Conservation (phyloP, 768 basidiomycete genomes). For the Guyanaporus albipodus region DNA sequence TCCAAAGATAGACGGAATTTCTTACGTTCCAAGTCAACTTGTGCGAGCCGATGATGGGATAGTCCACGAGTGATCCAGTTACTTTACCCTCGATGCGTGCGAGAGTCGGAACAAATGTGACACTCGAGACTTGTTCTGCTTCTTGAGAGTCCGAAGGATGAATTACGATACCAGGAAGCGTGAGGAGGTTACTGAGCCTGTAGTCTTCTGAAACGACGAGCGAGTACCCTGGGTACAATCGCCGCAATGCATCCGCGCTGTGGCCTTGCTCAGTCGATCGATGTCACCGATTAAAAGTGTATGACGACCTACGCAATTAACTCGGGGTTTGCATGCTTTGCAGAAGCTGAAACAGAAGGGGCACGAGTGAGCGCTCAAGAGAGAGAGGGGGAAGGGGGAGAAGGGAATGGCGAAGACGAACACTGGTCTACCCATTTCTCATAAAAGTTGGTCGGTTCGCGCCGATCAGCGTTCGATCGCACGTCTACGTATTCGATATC, state of each 20-base stretch:
- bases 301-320: constrained; percentile 41
- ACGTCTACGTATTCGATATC: constrained; percentile 28
- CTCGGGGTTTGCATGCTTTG: constrained; percentile 42
- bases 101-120: constrained; percentile 46
- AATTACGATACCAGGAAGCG: constrained; percentile 46
- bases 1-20: background rate
- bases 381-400: background rate
- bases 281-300: background rate
- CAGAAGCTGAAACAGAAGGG: constrained; percentile 42
- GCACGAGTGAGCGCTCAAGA: constrained; percentile 3
- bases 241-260: constrained; percentile 47
- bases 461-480: background rate
- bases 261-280: constrained; percentile 1
- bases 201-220: constrained; percentile 50
- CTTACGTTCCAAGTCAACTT: constrained; percentile 57
- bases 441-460: constrained; percentile 40
- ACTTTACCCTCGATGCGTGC: constrained; percentile 36
- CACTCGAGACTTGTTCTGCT: constrained; percentile 46
- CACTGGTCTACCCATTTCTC: constrained; percentile 51
- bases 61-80: constrained; percentile 52
- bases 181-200: constrained; percentile 44
- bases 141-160: constrained; percentile 46
- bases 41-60: constrained; percentile 52
- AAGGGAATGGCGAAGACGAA: constrained; percentile 21
- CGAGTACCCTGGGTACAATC: constrained; percentile 59